Percentiles rank a stretch among this genome's conserved stretches.
phyloP scores from a whole-genome alignment of 2,329 filamentous ascomycete genomes.

The Xylariaceae sp. region DNA sequence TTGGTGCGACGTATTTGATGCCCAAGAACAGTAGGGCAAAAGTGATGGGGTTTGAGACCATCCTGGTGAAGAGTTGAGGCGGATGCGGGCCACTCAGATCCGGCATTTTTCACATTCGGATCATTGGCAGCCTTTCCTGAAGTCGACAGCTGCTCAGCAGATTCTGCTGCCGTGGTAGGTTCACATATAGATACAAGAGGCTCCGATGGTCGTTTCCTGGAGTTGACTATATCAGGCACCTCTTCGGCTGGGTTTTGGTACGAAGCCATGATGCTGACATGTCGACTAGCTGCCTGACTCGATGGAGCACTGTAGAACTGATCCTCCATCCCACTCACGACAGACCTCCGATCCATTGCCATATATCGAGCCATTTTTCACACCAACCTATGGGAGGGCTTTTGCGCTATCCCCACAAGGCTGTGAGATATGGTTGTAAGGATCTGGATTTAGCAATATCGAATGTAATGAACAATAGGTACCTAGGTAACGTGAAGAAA shows the following conservation, averaged over 20 bases:
- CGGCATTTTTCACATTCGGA: too few species aligned
- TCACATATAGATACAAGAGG: conserved; percentile 9
- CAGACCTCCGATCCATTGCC: conserved; percentile 5
- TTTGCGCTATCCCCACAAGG: too few species aligned
- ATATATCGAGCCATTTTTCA: background rate
- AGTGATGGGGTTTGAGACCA: conserved; percentile 7
- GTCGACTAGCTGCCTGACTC: conserved; percentile 16
- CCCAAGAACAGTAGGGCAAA: conserved; percentile 8
- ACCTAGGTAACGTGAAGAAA: too few species aligned
- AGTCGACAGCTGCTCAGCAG: too few species aligned
- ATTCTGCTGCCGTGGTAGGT: background rate
- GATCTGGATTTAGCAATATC: too few species aligned
- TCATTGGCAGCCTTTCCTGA: too few species aligned
- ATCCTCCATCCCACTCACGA: conserved; percentile 16
- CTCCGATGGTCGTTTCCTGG: conserved; percentile 6
- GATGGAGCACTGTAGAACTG: conserved; percentile 22
- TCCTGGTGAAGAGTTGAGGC: conserved; percentile 4
- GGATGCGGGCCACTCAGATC: conserved; percentile 5
- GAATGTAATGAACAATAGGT: too few species aligned
- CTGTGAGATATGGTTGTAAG: too few species aligned
- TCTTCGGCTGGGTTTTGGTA: conserved; percentile 2
- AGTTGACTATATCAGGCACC: conserved; percentile 3
- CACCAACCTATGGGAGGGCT: too few species aligned
- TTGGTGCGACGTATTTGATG: conserved; percentile 4
- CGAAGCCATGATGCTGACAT: conserved; percentile 13